Base-by-base conservation (phyloP, 768 basidiomycete genomes). In the Boletus rubroflammeus region DNA sequence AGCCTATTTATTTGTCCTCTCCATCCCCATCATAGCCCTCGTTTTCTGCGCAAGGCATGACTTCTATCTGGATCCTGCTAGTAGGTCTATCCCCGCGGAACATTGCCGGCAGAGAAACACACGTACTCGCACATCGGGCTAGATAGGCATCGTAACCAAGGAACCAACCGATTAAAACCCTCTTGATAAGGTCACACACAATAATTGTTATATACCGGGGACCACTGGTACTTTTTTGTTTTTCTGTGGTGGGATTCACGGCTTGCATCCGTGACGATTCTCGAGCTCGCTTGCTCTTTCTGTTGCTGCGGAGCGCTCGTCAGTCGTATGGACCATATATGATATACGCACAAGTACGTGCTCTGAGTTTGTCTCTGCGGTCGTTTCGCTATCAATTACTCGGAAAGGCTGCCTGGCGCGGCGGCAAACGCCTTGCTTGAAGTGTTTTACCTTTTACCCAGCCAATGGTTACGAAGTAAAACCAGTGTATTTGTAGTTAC, bases 1-100 rank as follows among this genome's bases (percentile, higher is more conserved):
- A 19, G 38, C 34, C 26, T 11, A 5, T 23, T 36, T 63, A 63
- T 60, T 62, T 55, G 63, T 55, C 40, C 6, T 21, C 21, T 5
- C 26, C 23, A 10, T 14, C 45, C 10, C 10, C 44, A 15, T 36
- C 23, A 25, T n/a, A n/a, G n/a, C n/a, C n/a, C n/a, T n/a, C n/a
- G n/a, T 19, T 34, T 44, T 13, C 41, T 13, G 48, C 34, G 38
- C 43, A 25, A 11, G 10, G 28, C n/a, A n/a, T 25, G n/a, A n/a
- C n/a, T n/a, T n/a, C n/a, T n/a, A n/a, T n/a, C n/a, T n/a, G n/a
- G n/a, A n/a, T n/a, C n/a, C n/a, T n/a, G n/a, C n/a, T n/a, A n/a
- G n/a, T n/a, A n/a, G n/a, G n/a, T n/a, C n/a, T n/a, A n/a, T n/a
- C n/a, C n/a, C n/a, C n/a, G n/a, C n/a, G n/a, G n/a, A n/a, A n/a